Base-by-base conservation (phyloP, 768 basidiomycete species). In the Mycena vitilis region DNA sequence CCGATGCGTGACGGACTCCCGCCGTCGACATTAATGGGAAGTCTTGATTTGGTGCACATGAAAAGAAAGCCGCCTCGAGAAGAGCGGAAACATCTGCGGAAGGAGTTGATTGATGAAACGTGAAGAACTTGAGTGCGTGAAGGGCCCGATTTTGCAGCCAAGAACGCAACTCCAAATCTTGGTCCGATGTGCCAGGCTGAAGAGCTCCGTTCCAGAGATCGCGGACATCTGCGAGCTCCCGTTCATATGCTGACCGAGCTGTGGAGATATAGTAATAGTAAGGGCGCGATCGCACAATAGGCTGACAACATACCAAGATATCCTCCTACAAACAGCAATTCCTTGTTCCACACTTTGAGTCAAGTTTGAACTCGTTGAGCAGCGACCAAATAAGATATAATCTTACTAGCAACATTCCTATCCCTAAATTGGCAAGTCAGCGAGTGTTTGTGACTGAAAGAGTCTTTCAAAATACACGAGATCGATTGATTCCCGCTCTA, bases 401-500 rank as follows among this genome's bases (percentile, higher is more conserved):
- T 77, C 87, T 74, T 75, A 92, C 92, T 80, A 23, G 91, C 89
- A 30, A 94, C 94, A 76, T 93, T 91, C 53, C 90, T 88, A 77
- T 97, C 95, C 75, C 93, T 95, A 57, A 10, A 48, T 45, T 5
- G 60, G 44, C 54, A 37, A 45, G 59, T 65, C 12, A 57, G 45
- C 45, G 52, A 15, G 18, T 34, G 30, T 23, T 15, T 56, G 30
- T 44, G 38, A 30, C 16, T 49, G 58, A 30, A 22, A 25, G 55
- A 18, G n/a, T 45, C 63, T 30, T 30, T 30, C 30, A 30, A 77
- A 89, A 78, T 74, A 94, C 91, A 95, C 91, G 37, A 96, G 82
- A 78, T 95, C 95, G 70, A 96, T 92, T 0, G 92, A 93, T 80
- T 99, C 97, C 69, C 97, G 88, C 78, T 99, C 97, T 10, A 99